Evolutionary conservation across 768 basidiomycete species (phyloP), one percentile per base, ranked within the genome.

Genomic region (Pisolithus tinctorius): DNA sequence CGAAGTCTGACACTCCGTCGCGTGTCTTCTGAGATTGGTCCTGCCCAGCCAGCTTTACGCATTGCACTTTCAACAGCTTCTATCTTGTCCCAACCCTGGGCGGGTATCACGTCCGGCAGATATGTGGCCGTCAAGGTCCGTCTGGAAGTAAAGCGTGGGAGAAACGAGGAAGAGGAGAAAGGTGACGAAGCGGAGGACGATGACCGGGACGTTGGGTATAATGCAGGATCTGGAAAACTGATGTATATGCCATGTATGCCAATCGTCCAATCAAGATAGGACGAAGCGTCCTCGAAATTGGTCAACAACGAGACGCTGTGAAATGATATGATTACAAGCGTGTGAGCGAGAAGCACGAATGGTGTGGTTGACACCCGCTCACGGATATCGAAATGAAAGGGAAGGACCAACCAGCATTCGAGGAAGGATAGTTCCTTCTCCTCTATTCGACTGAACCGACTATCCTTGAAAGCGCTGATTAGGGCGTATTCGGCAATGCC

Each of bases 161-260:
- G 69, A 57, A 76, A 79, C 6, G 76, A 63, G 7, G 83, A 76
- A 5, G 88, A 87, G 16, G 86, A 83, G 47, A 81, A 74, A 8
- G 84, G 88, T 2, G 88, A 86, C 13, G 88, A 83, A 1, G 83
- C 69, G 61, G 76, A 76, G 16, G 84, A 85, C 6, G 81, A 76
- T 13, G 79, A 74, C 2, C 71, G 60, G 39, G 76, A 54, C 31
- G 69, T 58, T 5, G 70, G 69, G 56, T 83, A 74, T 53, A 81
- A 65, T 17, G 82, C 77, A 1, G 91, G 91, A 61, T 93, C 88
- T 37, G 84, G 80, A 69, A 99, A 93, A 9, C 81, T 78, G 51
- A 99, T 85, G 62, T 86, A 78, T 64, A 98, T 93, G 45, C 96
- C 96, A 70, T 99, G 96, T 1, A 80, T 78, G 48, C 93, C 95